Conservation (phyloP, 805 yeast species). For the Cyberlindnera japonica region DNA sequence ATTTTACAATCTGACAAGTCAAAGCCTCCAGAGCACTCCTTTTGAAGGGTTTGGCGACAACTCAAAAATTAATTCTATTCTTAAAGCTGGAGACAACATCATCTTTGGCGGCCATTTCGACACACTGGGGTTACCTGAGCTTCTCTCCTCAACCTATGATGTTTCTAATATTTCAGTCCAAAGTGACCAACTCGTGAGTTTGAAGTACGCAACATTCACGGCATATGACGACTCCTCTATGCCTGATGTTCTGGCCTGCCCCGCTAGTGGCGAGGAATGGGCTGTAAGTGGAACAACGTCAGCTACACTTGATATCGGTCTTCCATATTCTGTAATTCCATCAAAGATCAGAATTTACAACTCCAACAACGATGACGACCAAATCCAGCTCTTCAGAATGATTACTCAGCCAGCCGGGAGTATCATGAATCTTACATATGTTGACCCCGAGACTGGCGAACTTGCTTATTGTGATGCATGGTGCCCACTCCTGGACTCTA, state of each 20-base stretch:
- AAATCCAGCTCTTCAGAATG: slow-evolving; percentile 63
- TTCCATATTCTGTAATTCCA: slow-evolving; percentile 59
- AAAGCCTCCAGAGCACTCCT: slow-evolving; percentile 45
- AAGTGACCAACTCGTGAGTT: slow-evolving; percentile 59
- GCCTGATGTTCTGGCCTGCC: slow-evolving; percentile 43
- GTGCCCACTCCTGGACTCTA: slow-evolving; percentile 64
- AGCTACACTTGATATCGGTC: slow-evolving; percentile 63
- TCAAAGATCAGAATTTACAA: slow-evolving; percentile 71
- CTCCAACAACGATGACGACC: slow-evolving; percentile 42
- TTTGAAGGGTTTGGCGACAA: slow-evolving; percentile 74
- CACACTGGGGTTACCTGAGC: slow-evolving; percentile 35
- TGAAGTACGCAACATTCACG: slow-evolving; percentile 51
- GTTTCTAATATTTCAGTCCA: slow-evolving; percentile 40
- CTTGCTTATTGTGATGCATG: slow-evolving; percentile 73
- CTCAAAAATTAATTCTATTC: slow-evolving; percentile 59
- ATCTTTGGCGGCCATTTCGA: slow-evolving; percentile 78
- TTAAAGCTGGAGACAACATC: slow-evolving; percentile 47
- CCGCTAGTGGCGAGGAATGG: slow-evolving; percentile 58
- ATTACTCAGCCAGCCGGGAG: slow-evolving; percentile 77
- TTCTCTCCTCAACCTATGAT: slow-evolving; percentile 30
- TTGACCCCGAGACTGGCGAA: slow-evolving; percentile 67
- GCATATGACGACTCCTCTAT: slow-evolving; percentile 36
- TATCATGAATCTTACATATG: slow-evolving; percentile 86
- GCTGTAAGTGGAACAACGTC: slow-evolving; percentile 39
- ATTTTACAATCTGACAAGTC: slow-evolving; percentile 50